Base-by-base conservation (phyloP, 208 protist genomes). In the Crithidia acanthocephali region DNA sequence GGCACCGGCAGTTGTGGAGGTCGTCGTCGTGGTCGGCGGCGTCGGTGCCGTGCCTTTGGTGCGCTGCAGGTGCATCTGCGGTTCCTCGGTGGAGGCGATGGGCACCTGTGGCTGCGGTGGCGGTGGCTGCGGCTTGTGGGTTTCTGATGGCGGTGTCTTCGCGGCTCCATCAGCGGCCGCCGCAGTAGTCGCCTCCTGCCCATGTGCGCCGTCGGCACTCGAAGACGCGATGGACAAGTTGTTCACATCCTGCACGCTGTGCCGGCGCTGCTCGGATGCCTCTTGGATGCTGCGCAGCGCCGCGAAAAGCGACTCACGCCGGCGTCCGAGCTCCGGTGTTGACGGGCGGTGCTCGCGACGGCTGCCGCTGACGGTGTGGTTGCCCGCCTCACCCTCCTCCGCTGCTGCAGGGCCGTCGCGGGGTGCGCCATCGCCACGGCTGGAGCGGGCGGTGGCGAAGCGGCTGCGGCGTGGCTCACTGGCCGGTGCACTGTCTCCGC, bases 261-360 rank as follows among this genome's bases (percentile, higher is more conserved):
- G n/a, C 22, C 37, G 35, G 23, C 56, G 56, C 56, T 66, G 55
- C 10, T 53, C 28, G 7, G n/a, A 20, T 4, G 22, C 5, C 28
- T 37, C 33, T 4, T 27, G 27, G 16, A 56, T 44, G 27, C 47
- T 47, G 2, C 51, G 56, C 55, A 69, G 62, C 23, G 63, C 42
- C 7, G 72, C 56, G n/a, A 66, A 63, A 35, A 70, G 9, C 0
- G 40, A 55, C n/a, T 78, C 72, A 45, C 50, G 58, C 0, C 51
- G 58, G 16, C 33, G 72, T 18, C 58, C 33, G 25, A 76, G 27
- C 55, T 64, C 71, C 30, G 63, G 25, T 18, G 71, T 47, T 45
- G 37, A 15, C 23, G 53, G 23, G 2, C 47, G 62, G 13, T 18
- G 32, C 30, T 58, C 33, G 22, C 48, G 47, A 8, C 48, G 62